Evolutionary conservation across 192 early-diverging fungal species (phyloP).

Genomic region (Podila minutissima): DNA sequence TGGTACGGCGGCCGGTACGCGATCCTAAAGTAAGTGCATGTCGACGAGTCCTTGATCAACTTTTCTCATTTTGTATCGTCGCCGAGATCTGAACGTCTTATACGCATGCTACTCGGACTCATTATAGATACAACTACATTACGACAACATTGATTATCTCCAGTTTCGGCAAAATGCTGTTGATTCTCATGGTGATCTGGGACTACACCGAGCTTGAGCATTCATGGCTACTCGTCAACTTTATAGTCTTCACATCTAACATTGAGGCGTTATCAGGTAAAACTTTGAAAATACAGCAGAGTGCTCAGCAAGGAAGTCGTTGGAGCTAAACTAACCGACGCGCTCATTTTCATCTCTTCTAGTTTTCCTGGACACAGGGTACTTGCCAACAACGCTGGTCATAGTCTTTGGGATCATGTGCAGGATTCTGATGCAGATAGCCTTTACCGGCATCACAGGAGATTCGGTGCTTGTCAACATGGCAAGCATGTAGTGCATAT

Average conservation of each 20-base stretch:
- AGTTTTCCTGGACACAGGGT: slow-evolving; percentile 63
- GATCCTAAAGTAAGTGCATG: slow-evolving; percentile 48
- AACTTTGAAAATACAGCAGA: background rate
- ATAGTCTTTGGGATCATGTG: slow-evolving; percentile 57
- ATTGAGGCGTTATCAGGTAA: slow-evolving; percentile 68
- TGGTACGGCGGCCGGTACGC: slow-evolving; percentile 54
- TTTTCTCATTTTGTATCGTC: background rate
- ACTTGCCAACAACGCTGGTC: slow-evolving; percentile 55
- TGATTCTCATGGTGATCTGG: slow-evolving; percentile 93
- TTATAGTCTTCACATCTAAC: slow-evolving; percentile 81
- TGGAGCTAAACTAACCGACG: too few species aligned
- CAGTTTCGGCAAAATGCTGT: slow-evolving; percentile 87
- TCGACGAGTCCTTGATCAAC: background rate
- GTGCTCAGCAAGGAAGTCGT: too few species aligned
- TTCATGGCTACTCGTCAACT: slow-evolving; percentile 78
- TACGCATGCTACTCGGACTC: background rate
- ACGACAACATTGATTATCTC: slow-evolving; percentile 82
- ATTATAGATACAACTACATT: slow-evolving; percentile 67
- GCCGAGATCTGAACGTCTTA: too few species aligned
- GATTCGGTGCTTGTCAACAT: slow-evolving; percentile 35
- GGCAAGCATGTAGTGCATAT: slow-evolving; percentile 32
- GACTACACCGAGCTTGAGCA: slow-evolving; percentile 86
- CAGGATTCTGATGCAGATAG: slow-evolving; percentile 56
- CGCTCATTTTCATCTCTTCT: background rate
- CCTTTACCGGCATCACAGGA: slow-evolving; percentile 54